Conservation (phyloP, 441 rosid species). For the Omphalea diandra region DNA sequence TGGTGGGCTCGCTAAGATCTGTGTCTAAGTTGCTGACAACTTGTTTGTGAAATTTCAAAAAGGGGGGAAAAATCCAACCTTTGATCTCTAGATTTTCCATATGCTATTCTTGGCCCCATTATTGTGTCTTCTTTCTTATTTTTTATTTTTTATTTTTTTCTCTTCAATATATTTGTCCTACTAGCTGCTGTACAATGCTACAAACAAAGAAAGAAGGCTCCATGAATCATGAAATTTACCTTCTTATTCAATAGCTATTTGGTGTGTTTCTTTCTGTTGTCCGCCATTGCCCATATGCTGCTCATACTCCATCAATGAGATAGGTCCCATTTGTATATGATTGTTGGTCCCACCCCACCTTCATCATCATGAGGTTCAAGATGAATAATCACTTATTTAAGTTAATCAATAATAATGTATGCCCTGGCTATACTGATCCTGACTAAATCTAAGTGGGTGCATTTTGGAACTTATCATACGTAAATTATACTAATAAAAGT, state of each 20-base stretch:
- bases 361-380: conserved; percentile 15
- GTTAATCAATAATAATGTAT: too few relatives aligned
- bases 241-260: conserved; percentile 14
- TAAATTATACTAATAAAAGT: too few relatives aligned
- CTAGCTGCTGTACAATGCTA: conserved; percentile 10
- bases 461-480: conserved; percentile 3
- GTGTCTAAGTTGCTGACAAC: conserved; percentile 56
- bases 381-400: conserved; percentile 22
- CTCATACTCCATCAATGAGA: conserved; percentile 29
- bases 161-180: conserved; percentile 5
- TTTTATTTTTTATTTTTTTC: background rate
- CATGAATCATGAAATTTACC: conserved; percentile 23
- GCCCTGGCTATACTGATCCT: too few relatives aligned
- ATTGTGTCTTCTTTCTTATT: too few relatives aligned
- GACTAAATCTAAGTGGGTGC: conserved; percentile 15
- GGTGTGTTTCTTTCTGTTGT: conserved; percentile 19
- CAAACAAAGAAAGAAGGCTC: conserved; percentile 23
- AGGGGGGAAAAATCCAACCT: conserved; percentile 13
- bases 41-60: conserved; percentile 24
- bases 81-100: conserved; percentile 42
- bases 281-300: conserved; percentile 22
- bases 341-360: conserved; percentile 1
- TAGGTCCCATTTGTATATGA: conserved; percentile 20
- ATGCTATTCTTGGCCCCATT: conserved; percentile 16
- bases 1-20: conserved; percentile 55